Percentiles rank a stretch among this genome's conserved stretches.
phyloP scores from a whole-genome alignment of 768 basidiomycete genomes.

The Boletus bicolor region DNA sequence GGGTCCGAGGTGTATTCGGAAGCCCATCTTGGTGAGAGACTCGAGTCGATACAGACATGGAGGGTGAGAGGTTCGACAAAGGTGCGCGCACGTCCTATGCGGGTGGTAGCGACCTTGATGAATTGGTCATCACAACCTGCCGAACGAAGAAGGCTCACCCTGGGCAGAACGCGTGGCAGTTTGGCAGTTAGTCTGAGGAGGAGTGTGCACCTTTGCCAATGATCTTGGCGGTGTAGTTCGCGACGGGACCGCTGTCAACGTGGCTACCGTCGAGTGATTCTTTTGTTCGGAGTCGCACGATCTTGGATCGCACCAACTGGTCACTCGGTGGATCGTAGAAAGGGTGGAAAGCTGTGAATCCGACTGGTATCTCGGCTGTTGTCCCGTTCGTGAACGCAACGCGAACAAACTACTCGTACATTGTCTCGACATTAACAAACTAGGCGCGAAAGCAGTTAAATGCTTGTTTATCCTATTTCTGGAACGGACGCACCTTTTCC shows the following conservation, averaged over 20 bases:
- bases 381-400: background rate
- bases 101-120: background rate
- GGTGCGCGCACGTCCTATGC: background rate
- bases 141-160: background rate
- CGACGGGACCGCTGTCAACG: background rate
- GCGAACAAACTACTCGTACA: background rate
- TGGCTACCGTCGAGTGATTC: background rate
- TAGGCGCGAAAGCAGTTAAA: background rate
- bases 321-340: background rate
- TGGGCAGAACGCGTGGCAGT: background rate
- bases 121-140: background rate
- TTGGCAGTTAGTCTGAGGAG: no score
- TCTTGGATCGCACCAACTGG: background rate
- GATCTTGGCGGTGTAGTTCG: slow-evolving; percentile 3
- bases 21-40: background rate
- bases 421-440: background rate
- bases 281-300: background rate
- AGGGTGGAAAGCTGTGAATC: slow-evolving; percentile 4
- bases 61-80: background rate
- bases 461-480: background rate
- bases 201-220: background rate
- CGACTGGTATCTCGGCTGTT: background rate
- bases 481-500: background rate
- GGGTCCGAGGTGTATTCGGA: background rate
- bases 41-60: background rate